Base-by-base conservation (phyloP, 1,284 basidiomycete species). In the Coniferiporia weirii region DNA sequence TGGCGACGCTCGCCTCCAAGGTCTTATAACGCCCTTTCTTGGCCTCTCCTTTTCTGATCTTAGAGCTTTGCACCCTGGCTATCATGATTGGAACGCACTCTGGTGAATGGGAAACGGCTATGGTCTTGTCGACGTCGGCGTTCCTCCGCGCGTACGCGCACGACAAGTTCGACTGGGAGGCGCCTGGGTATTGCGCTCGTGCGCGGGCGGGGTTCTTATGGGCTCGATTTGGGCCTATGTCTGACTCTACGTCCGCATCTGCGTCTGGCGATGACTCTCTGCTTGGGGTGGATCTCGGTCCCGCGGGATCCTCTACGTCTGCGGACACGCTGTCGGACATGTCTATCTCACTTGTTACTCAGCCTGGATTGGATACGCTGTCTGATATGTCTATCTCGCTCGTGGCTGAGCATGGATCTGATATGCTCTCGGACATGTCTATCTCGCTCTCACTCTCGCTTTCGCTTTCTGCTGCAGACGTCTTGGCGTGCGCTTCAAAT, bases 141-240 rank as follows among this genome's bases (percentile, higher is more conserved):
- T 61, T 61, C 35, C 47, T 61, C 13, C 51, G 34, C 20, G 34
- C 48, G n/a, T 61, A 61, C 35, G 46, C 51, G 10, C 32, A 51
- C 27, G 56, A 61, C 51, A 44, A 5, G 6, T 61, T 49, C 27
- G 60, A 54, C 38, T 61, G 60, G 60, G 60, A 61, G 40, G 44
- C 34, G n/a, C 52, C 52, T 19, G 56, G 17, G 13, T 54, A 49
- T 45, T 57, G 46, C 40, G 5, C 27, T 5, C 27, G 27, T 27
- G 36, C 56, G 19, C 51, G 40, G 17, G 36, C 47, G 32, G 13
- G 46, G 10, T 56, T 55, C 47, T n/a, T 56, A 17, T 60, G 59
- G 59, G 15, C 49, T n/a, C 46, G 40, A 12, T 45, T 44, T 13
- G 13, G 7, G 15, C 8, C 40, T 12, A 19, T 51, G 9, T 32